These are phyloP conservation scores for Suillus occidentalis DNA, from an alignment of 768 basidiomycete genomes.

Conservation along the genomic window DNA sequence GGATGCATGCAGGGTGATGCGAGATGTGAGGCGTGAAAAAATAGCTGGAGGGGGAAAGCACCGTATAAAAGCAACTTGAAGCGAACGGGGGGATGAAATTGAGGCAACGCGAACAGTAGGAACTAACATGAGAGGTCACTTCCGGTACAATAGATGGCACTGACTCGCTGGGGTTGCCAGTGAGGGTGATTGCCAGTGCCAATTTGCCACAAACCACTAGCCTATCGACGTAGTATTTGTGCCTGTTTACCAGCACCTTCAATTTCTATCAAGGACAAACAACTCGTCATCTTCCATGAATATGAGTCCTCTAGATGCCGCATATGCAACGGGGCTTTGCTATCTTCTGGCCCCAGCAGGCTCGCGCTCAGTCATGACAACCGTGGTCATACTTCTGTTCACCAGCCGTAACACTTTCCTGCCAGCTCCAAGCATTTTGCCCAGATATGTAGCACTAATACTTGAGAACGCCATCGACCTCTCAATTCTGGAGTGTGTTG, in stretches of 20 bases:
- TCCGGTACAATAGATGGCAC: too few relatives aligned
- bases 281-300: not conserved
- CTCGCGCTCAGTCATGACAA: not conserved
- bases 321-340: not conserved
- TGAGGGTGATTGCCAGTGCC: too few relatives aligned
- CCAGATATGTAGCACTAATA: not conserved
- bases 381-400: not conserved
- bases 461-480: not conserved
- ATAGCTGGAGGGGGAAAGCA: too few relatives aligned
- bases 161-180: too few relatives aligned
- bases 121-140: too few relatives aligned
- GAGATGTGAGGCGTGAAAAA: too few relatives aligned
- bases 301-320: not conserved
- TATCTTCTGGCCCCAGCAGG: not conserved
- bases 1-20: too few relatives aligned
- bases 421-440: not conserved
- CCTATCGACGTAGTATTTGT: not conserved
- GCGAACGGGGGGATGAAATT: too few relatives aligned
- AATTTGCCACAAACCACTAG: too few relatives aligned
- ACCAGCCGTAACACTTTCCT: not conserved
- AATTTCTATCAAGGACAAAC: slow-evolving; percentile 3
- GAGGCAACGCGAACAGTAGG: too few relatives aligned
- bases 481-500: not conserved
- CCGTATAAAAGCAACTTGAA: too few relatives aligned
- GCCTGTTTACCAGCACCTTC: not conserved